Base-by-base conservation (phyloP, 805 yeast species). In the Ogataea thermomethanolica region DNA sequence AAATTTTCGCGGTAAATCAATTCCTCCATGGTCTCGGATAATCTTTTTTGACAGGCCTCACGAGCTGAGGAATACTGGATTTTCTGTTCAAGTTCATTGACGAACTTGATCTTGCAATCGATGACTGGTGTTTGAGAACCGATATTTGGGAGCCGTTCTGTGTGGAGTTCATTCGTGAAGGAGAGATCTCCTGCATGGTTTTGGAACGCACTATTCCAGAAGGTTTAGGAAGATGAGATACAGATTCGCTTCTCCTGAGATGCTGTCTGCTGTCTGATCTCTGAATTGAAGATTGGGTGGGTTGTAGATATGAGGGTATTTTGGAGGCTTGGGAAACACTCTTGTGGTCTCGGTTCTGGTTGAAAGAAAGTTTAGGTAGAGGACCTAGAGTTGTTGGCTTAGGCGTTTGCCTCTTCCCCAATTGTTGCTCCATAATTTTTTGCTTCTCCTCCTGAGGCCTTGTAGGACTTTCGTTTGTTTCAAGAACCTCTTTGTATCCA, bases 391-490 rank as follows among this genome's bases (percentile, higher is more conserved):
- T 25, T 17, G 20, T 5, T 17, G 34, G 40, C 15, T 34, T 29
- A 8, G 34, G 41, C 8, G 9, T 23, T 14, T 37, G 39, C 12
- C 46, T 29, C 25, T 40, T 45, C n/a, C 39, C 30, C 23, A 54
- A 27, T 17, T 55, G 56, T 23, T 45, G 51, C 8, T 49, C 51
- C 43, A 51, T 49, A 15, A 56, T 44, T 22, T 44, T 44, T 15
- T 51, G 44, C 25, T 51, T 56, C 29, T 57, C 59, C 10, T 37
- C 44, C 8, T 46, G 44, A 3, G 60, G 42, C 35, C 56, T 51
- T 4, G 65, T 59, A 3, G 65, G 65, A 37, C 62, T 57, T 7
- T 58, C 58, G 25, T 22, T 17, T 5, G 42, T 33, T 12, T 41
- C 37, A 8, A 46, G 35, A 3, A 56, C 44, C 38, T 61, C 66